phyloP scores from a whole-genome alignment of 2,329 filamentous ascomycete genomes.

The Fusarium pseudoanthophilum region DNA sequence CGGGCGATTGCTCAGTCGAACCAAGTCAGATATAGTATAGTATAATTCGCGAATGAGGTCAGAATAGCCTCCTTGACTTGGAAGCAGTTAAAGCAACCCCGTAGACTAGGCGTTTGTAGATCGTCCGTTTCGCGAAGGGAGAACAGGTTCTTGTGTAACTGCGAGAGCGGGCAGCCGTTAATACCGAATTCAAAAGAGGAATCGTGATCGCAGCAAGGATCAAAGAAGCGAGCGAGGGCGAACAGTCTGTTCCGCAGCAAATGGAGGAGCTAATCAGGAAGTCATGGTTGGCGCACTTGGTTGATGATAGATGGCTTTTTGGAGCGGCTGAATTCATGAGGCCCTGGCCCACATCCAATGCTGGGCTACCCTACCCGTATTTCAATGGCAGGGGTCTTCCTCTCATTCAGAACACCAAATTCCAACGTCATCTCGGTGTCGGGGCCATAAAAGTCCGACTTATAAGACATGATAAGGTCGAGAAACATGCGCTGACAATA shows the following conservation, averaged over 20 bases:
- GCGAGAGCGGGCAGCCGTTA: constrained; percentile 9
- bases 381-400: constrained; percentile 27
- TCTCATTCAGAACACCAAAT: constrained; percentile 11
- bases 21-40: background rate
- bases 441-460: constrained; percentile 39
- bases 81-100: constrained; percentile 13
- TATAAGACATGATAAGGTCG: background rate
- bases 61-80: background rate
- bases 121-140: constrained; percentile 9
- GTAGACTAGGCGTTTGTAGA: constrained; percentile 1
- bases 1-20: constrained; percentile 35
- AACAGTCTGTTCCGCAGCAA: constrained; percentile 7
- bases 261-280: constrained; percentile 18
- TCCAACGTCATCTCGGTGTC: constrained; percentile 43
- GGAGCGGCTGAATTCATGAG: constrained; percentile 36
- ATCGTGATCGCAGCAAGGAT: background rate
- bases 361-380: constrained; percentile 16
- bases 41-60: constrained; percentile 2
- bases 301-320: constrained; percentile 43
- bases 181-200: background rate
- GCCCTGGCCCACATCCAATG: constrained; percentile 34
- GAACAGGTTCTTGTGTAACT: constrained; percentile 22
- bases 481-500: background rate
- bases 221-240: constrained; percentile 30
- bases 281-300: constrained; percentile 21